Base-by-base conservation (phyloP, 1,284 basidiomycete genomes). In the Cutaneotrichosporon mucoides region DNA sequence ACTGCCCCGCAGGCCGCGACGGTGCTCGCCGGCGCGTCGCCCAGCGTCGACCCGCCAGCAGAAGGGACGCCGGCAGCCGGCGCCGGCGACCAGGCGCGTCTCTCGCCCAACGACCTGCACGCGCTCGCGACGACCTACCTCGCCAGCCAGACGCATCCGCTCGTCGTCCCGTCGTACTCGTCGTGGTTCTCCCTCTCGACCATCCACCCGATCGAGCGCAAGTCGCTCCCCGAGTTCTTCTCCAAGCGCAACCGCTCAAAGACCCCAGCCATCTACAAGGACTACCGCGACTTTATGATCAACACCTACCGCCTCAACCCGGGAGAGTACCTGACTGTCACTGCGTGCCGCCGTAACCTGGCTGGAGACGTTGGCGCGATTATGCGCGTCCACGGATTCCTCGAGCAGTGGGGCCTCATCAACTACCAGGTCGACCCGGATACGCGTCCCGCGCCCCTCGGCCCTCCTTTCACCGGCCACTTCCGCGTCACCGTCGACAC, bases 351-450 rank as follows among this genome's bases (percentile, higher is more conserved):
- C 70, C 82, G 96, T 65, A 99, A 99, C 78, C 79, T 99, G 62
- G 95, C 95, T 4, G 96, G 96, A 57, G 95, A 99, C 76, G 95
- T 99, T 8, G 97, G 96, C 73, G 93, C 93, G 34, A 92, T 99
- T 73, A 97, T 98, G 94, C 86, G 96, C 55, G 95, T 99, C 0
- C 95, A 99, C 77, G 94, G 92, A 13, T 98, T 99, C 77, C 83
- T 99, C 45, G 96, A 99, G 77, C 95, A 98, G 74, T 99, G 95
- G 95, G 95, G 96, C 0, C 82, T 99, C 61, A 89, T 99, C 76
- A 99, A 99, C 81, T 99, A 99, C 75, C 73, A 99, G 93, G 91
- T 99, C 70, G 95, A 99, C 81, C 93, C 94, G 38, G 95, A 98
- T 72, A 89, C 92, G 61, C 85, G 94, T 57, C 96, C 95, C 6